Base-by-base conservation (phyloP, 441 rosid species). In the Viola pubescens region DNA sequence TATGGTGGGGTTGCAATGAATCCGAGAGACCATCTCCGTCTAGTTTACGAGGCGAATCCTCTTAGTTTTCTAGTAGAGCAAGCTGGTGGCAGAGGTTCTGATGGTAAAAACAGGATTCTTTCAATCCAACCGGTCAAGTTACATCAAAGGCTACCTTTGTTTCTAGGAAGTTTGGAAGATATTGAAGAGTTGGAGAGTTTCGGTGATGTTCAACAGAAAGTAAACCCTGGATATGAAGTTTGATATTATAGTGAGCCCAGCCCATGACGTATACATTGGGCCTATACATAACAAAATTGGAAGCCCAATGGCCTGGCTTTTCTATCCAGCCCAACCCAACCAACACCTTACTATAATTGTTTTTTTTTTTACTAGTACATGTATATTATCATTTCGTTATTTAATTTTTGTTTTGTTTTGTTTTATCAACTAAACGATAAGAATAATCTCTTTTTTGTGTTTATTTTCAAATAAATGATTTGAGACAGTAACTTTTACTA, bases 201-300 rank as follows among this genome's bases (percentile, higher is more conserved):
- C 55, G 83, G 79, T 57, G 79, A 91, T 72, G 88, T 91, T 55
- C 98, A 86, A 62, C 96, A 91, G 72, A 88, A 77, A 77, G 85
- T 85, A 66, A 91, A 91, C 63, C 98, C 98, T n/a, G 98, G 96
- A 7, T 91, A 91, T 70, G 96, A 88, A 73, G 96, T 91, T 75
- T 91, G 78, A 85, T 63, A 43, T 38, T 34, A 9, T 26, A 6
- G 34, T 26, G 34, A 26, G 34, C 34, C 34, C 34, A 26, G 34
- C 34, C 34, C 34, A 26, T 26, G 34, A 2, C 34, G 34, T 26
- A 26, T 26, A 26, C 34, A 26, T 26, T 26, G 34, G 34, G 34
- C 34, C 34, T 26, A 26, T 16, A 26, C 34, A 26, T 26, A 26
- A 26, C 34, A 26, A 26, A 26, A 19, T 19, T 19, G 26, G 26